Base-by-base conservation (phyloP, 768 basidiomycete genomes). In the Termitomyces sp. region DNA sequence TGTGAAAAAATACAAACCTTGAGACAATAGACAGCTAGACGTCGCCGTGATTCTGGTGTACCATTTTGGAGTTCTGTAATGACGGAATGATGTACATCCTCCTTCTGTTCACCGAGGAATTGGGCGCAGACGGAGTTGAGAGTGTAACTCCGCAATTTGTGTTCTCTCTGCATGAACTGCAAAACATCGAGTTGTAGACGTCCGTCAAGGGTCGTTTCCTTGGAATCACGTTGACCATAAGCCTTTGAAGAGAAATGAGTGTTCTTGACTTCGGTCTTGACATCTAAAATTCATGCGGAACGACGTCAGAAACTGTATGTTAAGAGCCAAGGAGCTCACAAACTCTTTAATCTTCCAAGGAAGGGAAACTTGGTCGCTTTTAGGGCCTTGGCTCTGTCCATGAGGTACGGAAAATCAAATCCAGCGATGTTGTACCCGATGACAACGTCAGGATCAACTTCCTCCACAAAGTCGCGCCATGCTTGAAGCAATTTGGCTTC, bases 191-290 rank as follows among this genome's bases (percentile, higher is more conserved):
- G 86, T 73, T 98, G 97, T 10, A 99, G 78, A 31, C 97, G 87
- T 32, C 97, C 97, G 64, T 96, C 93, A 32, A 98, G 82, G 11
- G 81, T 76, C 0, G 96, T 95, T 59, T 95, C 94, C 71, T 98
- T 98, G 0, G 95, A 97, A 73, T 97, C 95, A 53, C 97, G 91
- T 67, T 94, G 92, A 20, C 97, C 97, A 67, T 95, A 98, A 0
- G 97, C 97, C 70, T 94, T 97, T 0, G 96, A 98, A 6, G 95
- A 97, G 76, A 99, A 99, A 72, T 99, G 97, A 0, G 97, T 94
- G 57, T 89, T 92, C 73, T 96, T 98, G 53, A 86, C 83, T 71
- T 91, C 88, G 0, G 94, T 86, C 73, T 83, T 89, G 57, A 82
- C 68, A 60, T 83, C 96, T 98, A 65, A 40, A 17, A 12, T 32